Evolutionary conservation across 2,329 filamentous ascomycete genomes (phyloP).

Genomic region (Trichoderma semiorbis): DNA sequence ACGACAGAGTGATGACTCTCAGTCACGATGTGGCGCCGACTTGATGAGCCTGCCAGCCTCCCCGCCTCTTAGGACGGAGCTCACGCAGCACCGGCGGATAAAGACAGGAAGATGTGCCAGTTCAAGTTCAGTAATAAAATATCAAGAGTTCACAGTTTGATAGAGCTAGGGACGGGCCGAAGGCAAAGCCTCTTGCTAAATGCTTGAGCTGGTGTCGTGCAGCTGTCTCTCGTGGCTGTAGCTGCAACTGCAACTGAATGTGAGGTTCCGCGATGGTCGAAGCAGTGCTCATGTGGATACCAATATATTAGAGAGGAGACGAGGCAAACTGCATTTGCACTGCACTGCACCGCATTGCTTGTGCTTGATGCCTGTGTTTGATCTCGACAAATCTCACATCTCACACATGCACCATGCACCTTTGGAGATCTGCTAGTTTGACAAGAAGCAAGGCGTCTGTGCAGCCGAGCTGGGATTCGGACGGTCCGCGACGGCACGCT

Average conservation of each 20-base stretch:
- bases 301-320: background rate
- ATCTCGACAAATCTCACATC: background rate
- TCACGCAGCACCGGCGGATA: background rate
- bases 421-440: conserved; percentile 8
- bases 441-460: conserved; percentile 8
- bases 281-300: background rate
- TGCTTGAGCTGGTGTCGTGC: background rate
- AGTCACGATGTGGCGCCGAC: background rate
- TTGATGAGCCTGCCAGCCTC: background rate
- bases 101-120: background rate
- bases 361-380: background rate
- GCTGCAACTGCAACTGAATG: background rate
- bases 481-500: background rate
- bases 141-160: background rate
- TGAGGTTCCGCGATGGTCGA: background rate
- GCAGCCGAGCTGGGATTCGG: background rate
- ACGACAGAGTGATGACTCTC: background rate
- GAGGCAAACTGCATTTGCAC: background rate
- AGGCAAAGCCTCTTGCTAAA: background rate
- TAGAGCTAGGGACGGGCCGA: conserved; percentile 19
- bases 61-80: background rate
- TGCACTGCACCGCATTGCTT: background rate
- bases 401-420: background rate
- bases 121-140: background rate
- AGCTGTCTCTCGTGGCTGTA: background rate